These are phyloP conservation scores for Globisporangium abappressorium DNA, from an alignment of 352 stramenopile genomes.

Conservation along the genomic window DNA sequence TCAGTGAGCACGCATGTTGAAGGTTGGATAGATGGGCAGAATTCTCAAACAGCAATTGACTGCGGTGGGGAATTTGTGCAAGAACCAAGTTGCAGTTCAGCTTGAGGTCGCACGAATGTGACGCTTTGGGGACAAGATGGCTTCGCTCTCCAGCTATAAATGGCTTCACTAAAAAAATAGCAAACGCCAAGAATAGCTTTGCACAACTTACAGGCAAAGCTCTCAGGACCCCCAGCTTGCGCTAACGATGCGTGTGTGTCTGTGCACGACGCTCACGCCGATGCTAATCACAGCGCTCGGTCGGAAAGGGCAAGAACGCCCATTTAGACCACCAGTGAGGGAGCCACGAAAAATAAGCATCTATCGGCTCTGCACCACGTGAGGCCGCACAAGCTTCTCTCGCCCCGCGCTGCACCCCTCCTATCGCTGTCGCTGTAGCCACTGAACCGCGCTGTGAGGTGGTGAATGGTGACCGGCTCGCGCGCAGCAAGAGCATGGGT, in stretches of 20 bases:
- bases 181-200: background rate
- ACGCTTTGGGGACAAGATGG: background rate
- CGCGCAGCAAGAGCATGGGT: constrained; percentile 37
- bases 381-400: background rate
- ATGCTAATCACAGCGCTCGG: background rate
- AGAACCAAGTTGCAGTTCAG: constrained; percentile 3
- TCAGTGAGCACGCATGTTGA: too few species aligned
- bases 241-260: background rate
- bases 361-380: too few species aligned
- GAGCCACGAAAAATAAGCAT: background rate
- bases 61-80: background rate
- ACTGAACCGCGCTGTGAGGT: constrained; percentile 2
- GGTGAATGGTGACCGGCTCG: constrained; percentile 15
- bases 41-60: too few species aligned
- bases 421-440: too few species aligned
- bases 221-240: background rate
- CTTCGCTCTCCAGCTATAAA: background rate
- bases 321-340: background rate
- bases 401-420: background rate
- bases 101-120: constrained; percentile 1
- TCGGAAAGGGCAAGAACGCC: constrained; percentile 2
- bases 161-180: constrained; percentile 3
- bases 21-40: too few species aligned
- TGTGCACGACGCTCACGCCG: background rate
- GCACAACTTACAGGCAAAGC: background rate